These are phyloP conservation scores for Leccinum uliginosum DNA, from an alignment of 768 basidiomycete genomes.

Conservation along the genomic window DNA sequence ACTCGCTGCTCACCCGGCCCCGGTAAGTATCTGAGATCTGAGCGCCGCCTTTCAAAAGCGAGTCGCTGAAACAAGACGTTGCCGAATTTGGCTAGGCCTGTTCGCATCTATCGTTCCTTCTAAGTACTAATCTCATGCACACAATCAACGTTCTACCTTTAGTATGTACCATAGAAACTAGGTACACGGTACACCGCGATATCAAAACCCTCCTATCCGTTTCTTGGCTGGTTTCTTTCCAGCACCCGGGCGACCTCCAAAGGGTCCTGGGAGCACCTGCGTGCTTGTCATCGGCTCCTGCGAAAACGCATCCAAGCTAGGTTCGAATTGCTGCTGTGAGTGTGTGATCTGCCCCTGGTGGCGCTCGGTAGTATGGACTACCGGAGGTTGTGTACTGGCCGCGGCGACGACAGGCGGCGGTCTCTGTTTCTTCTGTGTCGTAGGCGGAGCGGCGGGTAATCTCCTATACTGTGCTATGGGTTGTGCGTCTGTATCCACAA, in stretches of 20 bases:
- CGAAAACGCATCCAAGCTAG: slow-evolving; percentile 17
- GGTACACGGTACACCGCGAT: not conserved
- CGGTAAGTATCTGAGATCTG: slow-evolving; percentile 1
- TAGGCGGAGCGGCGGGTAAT: not conserved
- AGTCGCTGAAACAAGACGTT: slow-evolving; percentile 17
- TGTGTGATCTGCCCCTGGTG: slow-evolving; percentile 10
- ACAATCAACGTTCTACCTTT: not conserved
- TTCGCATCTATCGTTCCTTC: not conserved
- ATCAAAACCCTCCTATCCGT: slow-evolving; percentile 71
- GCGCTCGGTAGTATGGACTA: slow-evolving; percentile 4
- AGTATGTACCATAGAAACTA: not conserved
- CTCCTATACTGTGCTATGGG: slow-evolving; percentile 14
- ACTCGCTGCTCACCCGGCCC: slow-evolving; percentile 12
- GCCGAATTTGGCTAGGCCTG: slow-evolving; percentile 14
- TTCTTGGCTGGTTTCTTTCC: slow-evolving; percentile 57
- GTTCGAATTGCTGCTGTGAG: slow-evolving; percentile 16
- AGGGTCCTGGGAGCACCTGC: slow-evolving; percentile 65
- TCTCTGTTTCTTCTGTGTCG: slow-evolving; percentile 28
- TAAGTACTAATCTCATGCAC: not conserved
- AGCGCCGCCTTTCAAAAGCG: not conserved
- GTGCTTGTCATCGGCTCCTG: slow-evolving; percentile 58
- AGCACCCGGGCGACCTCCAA: slow-evolving; percentile 54
- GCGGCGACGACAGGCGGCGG: slow-evolving; percentile 38
- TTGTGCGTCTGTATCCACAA: slow-evolving; percentile 18
- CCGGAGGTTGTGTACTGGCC: slow-evolving; percentile 20